A percentile compares a stretch with the other conserved stretches of the same genome.
These are phyloP conservation scores for Cercospora sp. DNA, from an alignment of 2,329 filamentous ascomycete species.

Conservation along the genomic window DNA sequence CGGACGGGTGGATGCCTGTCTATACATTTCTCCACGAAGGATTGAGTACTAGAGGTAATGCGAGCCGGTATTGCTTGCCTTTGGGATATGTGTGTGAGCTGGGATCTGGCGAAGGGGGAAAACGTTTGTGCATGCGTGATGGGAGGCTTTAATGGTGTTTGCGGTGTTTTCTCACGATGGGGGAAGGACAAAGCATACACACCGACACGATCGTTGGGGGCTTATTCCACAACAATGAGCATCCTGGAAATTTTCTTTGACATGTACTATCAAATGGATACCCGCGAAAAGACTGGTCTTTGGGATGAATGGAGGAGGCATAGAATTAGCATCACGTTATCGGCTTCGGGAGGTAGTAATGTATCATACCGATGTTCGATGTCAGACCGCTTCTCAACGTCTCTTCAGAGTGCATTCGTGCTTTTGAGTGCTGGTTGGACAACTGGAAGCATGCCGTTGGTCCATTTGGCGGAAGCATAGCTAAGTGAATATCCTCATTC, in stretches of 20 bases:
- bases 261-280: neutral
- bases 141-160: neutral
- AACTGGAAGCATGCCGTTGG: too few relatives aligned
- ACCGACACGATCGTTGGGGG: neutral
- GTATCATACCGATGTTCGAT: neutral
- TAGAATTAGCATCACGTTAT: neutral
- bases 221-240: neutral
- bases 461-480: too few relatives aligned
- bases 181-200: neutral
- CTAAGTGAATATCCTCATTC: too few relatives aligned
- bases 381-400: neutral
- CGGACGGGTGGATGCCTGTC: neutral
- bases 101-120: neutral
- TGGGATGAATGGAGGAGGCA: neutral
- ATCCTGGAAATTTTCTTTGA: neutral
- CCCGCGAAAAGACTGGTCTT: neutral
- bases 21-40: neutral
- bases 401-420: neutral
- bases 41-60: slow-evolving; percentile 1
- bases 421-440: too few relatives aligned
- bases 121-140: neutral
- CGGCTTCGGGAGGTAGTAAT: neutral
- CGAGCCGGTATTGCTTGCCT: slow-evolving; percentile 18
- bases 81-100: neutral
- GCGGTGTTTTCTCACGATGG: neutral